These are phyloP conservation scores for Cryptococcus sp. DNA, from an alignment of 1,284 basidiomycete genomes.

Conservation along the genomic window DNA sequence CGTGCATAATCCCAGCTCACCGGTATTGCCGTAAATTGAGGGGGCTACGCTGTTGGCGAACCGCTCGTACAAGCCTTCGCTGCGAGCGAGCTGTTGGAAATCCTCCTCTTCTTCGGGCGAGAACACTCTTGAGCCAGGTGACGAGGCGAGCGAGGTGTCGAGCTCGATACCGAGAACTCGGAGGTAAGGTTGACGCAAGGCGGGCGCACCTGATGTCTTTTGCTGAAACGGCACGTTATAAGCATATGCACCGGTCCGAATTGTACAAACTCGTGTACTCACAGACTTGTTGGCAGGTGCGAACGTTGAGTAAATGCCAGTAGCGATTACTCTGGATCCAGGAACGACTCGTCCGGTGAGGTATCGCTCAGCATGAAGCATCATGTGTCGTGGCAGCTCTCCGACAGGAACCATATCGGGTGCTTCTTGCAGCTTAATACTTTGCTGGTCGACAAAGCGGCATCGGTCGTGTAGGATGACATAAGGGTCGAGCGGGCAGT, in stretches of 20 bases:
- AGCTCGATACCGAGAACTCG: constrained; percentile 91
- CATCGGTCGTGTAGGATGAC: constrained; percentile 95
- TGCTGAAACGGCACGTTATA: constrained; percentile 59
- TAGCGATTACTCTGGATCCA: constrained; percentile 89
- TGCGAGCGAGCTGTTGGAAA: constrained; percentile 81
- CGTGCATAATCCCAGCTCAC: constrained; percentile 56
- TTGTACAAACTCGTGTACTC: constrained; percentile 37
- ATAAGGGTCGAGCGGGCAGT: constrained; percentile 95
- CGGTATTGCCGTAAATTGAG: constrained; percentile 92
- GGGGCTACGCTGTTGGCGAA: constrained; percentile 94
- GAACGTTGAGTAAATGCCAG: constrained; percentile 96
- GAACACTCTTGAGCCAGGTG: constrained; percentile 70
- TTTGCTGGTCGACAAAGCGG: constrained; percentile 92
- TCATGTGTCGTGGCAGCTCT: constrained; percentile 94
- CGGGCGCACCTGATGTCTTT: constrained; percentile 67
- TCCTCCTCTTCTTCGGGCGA: constrained; percentile 97
- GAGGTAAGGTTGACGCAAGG: constrained; percentile 91
- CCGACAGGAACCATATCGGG: constrained; percentile 99
- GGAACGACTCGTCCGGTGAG: constrained; percentile 90
- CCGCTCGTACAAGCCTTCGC: constrained; percentile 87
- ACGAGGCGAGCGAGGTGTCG: constrained; percentile 63
- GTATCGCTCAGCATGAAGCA: constrained; percentile 83
- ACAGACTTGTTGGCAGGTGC: constrained; percentile 76
- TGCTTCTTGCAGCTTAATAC: constrained; percentile 95
- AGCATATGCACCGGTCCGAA: constrained; percentile 15